These are phyloP conservation scores for Castanea sativa DNA, from an alignment of 306 rosid genomes.

Conservation along the genomic window DNA sequence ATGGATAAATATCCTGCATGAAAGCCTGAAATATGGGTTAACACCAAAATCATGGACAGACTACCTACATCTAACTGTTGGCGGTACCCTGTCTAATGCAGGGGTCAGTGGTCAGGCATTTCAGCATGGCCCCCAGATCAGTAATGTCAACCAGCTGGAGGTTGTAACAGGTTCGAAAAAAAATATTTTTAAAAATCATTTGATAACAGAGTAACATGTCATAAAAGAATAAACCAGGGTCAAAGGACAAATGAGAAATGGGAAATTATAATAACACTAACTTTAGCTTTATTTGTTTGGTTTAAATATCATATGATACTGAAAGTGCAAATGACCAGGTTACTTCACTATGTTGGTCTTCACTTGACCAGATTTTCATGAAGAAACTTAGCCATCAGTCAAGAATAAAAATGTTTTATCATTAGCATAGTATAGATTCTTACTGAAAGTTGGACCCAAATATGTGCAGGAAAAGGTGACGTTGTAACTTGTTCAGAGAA, in stretches of 20 bases:
- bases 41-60: conserved; percentile 99
- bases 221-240: conserved; percentile 3
- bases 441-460: conserved; percentile 10
- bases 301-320: not conserved
- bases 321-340: not conserved
- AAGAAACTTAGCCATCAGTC: not conserved
- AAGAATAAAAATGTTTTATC: conserved; percentile 8
- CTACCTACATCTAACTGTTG: conserved; percentile 85
- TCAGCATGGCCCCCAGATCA: conserved; percentile 92
- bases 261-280: not conserved
- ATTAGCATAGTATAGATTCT: conserved; percentile 2
- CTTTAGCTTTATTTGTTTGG: conserved; percentile 3
- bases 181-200: not conserved
- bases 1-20: conserved; percentile 91
- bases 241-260: conserved; percentile 6
- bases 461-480: conserved; percentile 85
- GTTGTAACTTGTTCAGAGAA: conserved; percentile 69
- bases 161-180: conserved; percentile 86
- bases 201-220: not conserved
- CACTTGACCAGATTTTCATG: conserved; percentile 21
- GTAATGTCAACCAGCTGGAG: conserved; percentile 89
- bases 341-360: not conserved
- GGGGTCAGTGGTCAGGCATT: conserved; percentile 98
- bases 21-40: conserved; percentile 71
- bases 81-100: conserved; percentile 95